These are phyloP conservation scores for Zygosaccharomyces sapae DNA, from an alignment of 1,139 yeast genomes.

Conservation along the genomic window DNA sequence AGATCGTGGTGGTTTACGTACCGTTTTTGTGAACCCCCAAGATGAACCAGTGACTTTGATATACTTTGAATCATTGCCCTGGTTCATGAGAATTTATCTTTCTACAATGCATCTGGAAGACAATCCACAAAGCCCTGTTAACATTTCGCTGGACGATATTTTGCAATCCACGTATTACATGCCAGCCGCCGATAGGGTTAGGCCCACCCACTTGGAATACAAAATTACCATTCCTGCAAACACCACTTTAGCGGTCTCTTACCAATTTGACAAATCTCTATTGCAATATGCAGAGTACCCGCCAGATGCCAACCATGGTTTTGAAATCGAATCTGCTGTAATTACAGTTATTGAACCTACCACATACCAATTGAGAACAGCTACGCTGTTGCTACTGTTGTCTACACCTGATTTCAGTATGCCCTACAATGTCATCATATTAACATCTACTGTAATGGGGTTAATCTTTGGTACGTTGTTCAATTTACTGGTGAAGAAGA, in stretches of 20 bases:
- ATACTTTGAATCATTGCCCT: slow-evolving; percentile 82
- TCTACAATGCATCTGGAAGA: slow-evolving; percentile 53
- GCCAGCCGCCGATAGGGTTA: slow-evolving; percentile 74
- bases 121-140: slow-evolving; percentile 17
- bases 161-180: slow-evolving; percentile 57
- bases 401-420: slow-evolving; percentile 98
- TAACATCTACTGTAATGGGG: slow-evolving; percentile 91
- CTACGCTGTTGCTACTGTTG: slow-evolving; percentile 75
- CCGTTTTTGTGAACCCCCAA: slow-evolving; percentile 66
- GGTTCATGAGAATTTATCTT: slow-evolving; percentile 84
- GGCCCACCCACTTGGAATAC: slow-evolving; percentile 83
- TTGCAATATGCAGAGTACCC: slow-evolving; percentile 88
- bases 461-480: slow-evolving; percentile 83
- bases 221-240: slow-evolving; percentile 59
- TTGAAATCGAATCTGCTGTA: slow-evolving; percentile 87
- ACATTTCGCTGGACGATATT: slow-evolving; percentile 29
- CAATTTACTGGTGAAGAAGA: slow-evolving; percentile 69
- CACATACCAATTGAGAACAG: slow-evolving; percentile 64
- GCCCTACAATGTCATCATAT: slow-evolving; percentile 96
- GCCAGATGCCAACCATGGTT: slow-evolving; percentile 98
- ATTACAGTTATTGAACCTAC: slow-evolving; percentile 48
- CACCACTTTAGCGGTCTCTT: slow-evolving; percentile 59
- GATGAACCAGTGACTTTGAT: slow-evolving; percentile 47
- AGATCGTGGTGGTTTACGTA: slow-evolving; percentile 84
- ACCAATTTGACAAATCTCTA: slow-evolving; percentile 82